These are phyloP conservation scores for Ilex paraguariensis DNA, from an alignment of 305 asterid genomes.

Conservation along the genomic window DNA sequence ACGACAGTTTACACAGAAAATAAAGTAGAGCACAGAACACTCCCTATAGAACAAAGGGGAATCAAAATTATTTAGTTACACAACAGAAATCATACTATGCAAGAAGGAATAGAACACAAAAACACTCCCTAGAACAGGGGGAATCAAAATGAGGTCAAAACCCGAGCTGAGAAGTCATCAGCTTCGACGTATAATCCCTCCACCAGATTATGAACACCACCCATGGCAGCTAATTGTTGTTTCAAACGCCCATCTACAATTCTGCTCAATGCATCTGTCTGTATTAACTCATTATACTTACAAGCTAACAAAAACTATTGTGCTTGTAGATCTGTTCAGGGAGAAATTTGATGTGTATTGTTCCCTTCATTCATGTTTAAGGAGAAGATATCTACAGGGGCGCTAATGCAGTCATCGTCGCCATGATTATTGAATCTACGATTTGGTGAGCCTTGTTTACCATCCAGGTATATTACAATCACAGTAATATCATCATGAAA, in stretches of 20 bases:
- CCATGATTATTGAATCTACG: constrained; percentile 8
- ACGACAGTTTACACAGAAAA: no score
- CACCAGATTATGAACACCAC: neutral
- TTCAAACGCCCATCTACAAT: neutral
- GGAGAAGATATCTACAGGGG: constrained; percentile 34
- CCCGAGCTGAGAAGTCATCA: neutral
- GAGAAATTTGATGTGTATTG: neutral
- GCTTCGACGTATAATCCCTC: neutral
- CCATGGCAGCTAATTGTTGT: neutral
- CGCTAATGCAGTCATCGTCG: constrained; percentile 15
- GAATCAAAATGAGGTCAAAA: neutral
- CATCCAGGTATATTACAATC: constrained; percentile 64
- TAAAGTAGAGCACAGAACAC: no score
- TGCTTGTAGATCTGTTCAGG: neutral
- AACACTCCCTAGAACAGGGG: neutral
- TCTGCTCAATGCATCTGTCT: neutral
- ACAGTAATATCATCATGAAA: constrained; percentile 90
- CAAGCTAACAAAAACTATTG: neutral
- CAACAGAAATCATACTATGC: no score
- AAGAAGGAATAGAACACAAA: neutral
- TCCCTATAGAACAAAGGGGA: no score
- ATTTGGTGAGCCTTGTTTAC: constrained; percentile 10
- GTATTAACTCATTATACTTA: neutral
- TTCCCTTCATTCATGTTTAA: constrained; percentile 22
- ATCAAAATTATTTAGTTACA: no score